Conservation (phyloP, 768 basidiomycete genomes). For the Jaapia argillacea region DNA sequence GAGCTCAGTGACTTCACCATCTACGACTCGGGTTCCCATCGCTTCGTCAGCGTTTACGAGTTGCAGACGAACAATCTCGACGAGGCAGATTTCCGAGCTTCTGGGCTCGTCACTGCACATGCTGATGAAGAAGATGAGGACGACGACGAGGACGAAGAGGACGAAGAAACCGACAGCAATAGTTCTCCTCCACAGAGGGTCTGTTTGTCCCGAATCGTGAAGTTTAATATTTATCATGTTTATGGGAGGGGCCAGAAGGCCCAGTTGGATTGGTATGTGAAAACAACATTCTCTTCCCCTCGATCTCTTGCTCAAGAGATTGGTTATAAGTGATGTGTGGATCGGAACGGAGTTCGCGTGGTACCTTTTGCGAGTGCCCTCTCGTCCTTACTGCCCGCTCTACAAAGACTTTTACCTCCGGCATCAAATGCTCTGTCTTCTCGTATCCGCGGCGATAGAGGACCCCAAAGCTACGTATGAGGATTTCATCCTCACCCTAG, state of each 20-base stretch:
- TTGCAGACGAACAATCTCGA: conserved; percentile 19
- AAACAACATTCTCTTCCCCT: background rate
- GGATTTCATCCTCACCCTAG: too few species aligned
- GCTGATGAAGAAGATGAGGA: conserved; percentile 22
- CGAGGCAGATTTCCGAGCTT: conserved; percentile 24
- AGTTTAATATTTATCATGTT: too few species aligned
- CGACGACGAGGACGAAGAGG: conserved; percentile 13
- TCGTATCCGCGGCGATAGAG: conserved; percentile 27
- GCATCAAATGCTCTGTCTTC: conserved; percentile 40
- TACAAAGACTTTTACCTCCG: conserved; percentile 38
- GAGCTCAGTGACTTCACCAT: conserved; percentile 42
- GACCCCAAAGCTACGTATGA: conserved; percentile 14
- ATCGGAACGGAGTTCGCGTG: conserved; percentile 53
- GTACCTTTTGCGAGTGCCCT: conserved; percentile 56
- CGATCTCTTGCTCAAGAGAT: conserved; percentile 22
- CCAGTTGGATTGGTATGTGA: background rate
- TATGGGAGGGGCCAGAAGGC: background rate
- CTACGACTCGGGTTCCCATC: conserved; percentile 28
- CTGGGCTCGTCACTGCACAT: conserved; percentile 26
- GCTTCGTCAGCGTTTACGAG: conserved; percentile 29
- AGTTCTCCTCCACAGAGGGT: conserved; percentile 92
- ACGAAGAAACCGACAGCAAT: conserved; percentile 13
- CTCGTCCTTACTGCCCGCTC: conserved; percentile 31
- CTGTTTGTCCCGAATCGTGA: conserved; percentile 39
- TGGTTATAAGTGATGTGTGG: conserved; percentile 42